A percentile compares a stretch with the other conserved stretches of the same genome.
These are phyloP conservation scores for Sclerotinia minor DNA, from an alignment of 2,329 filamentous ascomycete genomes.

Conservation along the genomic window DNA sequence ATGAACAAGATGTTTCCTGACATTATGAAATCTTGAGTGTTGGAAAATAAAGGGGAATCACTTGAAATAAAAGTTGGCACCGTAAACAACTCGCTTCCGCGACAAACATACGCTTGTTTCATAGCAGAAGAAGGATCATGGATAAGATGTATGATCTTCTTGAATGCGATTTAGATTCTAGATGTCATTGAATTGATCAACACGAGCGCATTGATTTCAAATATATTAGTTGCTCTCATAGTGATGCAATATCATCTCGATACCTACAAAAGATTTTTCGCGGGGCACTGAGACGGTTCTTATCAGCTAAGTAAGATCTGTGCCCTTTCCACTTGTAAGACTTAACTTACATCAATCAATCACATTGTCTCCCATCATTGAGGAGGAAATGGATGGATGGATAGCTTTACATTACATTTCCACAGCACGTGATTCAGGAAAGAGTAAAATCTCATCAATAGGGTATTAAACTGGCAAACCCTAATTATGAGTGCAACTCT, in stretches of 20 bases:
- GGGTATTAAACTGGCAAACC: background rate
- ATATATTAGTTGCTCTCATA: background rate
- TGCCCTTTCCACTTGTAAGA: too few species aligned
- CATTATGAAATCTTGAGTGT: background rate
- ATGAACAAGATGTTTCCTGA: background rate
- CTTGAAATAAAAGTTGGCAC: background rate
- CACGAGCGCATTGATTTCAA: background rate
- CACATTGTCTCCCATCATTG: too few species aligned
- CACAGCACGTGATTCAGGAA: background rate
- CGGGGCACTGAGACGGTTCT: constrained; percentile 1
- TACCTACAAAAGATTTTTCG: constrained; percentile 1
- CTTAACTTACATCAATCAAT: too few species aligned
- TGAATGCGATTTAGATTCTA: background rate
- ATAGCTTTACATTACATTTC: too few species aligned
- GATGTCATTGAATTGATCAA: background rate
- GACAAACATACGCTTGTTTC: background rate
- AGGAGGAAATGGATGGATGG: too few species aligned
- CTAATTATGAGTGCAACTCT: background rate
- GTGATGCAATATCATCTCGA: background rate
- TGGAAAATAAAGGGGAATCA: too few species aligned
- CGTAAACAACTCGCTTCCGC: background rate
- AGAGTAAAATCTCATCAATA: background rate
- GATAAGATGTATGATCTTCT: background rate
- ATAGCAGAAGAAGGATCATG: background rate
- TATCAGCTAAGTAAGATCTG: background rate